Evolutionary conservation across 2,329 filamentous ascomycete species (phyloP), one percentile per base, ranked within the genome.

Genomic region (Teratosphaeria epicoccoides): DNA sequence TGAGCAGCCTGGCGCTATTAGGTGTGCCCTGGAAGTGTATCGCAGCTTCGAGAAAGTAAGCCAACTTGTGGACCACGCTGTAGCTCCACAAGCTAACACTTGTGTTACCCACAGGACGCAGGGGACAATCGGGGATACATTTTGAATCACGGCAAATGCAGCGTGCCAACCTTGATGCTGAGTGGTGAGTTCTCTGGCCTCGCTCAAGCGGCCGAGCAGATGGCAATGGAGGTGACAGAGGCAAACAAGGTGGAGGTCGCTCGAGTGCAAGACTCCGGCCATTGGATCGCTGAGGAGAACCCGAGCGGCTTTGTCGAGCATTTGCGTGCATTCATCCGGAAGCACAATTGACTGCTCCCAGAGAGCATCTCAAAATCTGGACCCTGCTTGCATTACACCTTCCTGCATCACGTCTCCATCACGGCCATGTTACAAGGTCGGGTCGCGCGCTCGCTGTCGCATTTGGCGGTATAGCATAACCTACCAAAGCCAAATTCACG

Each of bases 301-400:
- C n/a, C n/a, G n/a, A n/a, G n/a, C n/a, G 59, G 56, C 3, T 71
- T 70, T 55, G 60, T 68, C 7, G 52, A 55, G 43, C 52, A 59
- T 40, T 52, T 68, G 1, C 37, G 66, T 52, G 51, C 37, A 4
- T 68, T 67, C 29, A 23, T 52, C 20, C 12, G 28, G 22, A 43
- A 44, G 33, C 23, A 44, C 28, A 5, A 24, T 12, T 49, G 6
- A 29, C 5, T 29, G 10, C 28, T 11, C 10, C 2, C 28, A 7
- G 14, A 5, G 14, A 14, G 28, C n/a, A n/a, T n/a, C n/a, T n/a
- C n/a, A n/a, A n/a, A n/a, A n/a, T n/a, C n/a, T n/a, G n/a, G n/a
- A n/a, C n/a, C n/a, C n/a, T n/a, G n/a, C n/a, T n/a, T n/a, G n/a
- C n/a, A n/a, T n/a, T n/a, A n/a, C n/a, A n/a, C n/a, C n/a, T n/a